phyloP scores from a whole-genome alignment of 352 stramenopile species.

The Globisporangium yorkense region DNA sequence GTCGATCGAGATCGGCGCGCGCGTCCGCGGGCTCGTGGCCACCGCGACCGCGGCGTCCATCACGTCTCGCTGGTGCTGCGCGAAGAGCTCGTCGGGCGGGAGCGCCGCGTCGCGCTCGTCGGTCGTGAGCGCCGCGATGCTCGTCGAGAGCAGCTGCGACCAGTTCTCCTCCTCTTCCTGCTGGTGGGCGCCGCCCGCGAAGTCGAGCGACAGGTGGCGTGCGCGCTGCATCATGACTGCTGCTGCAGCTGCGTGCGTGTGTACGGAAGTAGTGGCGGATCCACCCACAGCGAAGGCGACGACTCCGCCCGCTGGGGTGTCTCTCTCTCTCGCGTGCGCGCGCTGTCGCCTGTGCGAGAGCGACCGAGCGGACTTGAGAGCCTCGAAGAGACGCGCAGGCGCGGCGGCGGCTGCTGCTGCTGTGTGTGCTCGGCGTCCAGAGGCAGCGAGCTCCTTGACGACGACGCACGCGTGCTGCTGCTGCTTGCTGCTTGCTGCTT shows the following conservation, averaged over 20 bases:
- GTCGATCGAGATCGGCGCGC: slow-evolving; percentile 8
- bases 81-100: slow-evolving; percentile 11
- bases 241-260: not conserved
- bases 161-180: slow-evolving; percentile 39
- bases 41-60: slow-evolving; percentile 16
- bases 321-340: slow-evolving; percentile 1
- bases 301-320: slow-evolving; percentile 18
- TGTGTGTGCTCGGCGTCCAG: not conserved
- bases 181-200: slow-evolving; percentile 25
- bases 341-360: not conserved
- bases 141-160: slow-evolving; percentile 58
- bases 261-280: not conserved
- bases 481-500: not conserved
- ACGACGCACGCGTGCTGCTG: not conserved
- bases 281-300: slow-evolving; percentile 16
- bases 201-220: slow-evolving; percentile 59
- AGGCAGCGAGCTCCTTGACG: not conserved
- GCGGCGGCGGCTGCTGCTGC: not conserved
- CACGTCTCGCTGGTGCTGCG: slow-evolving; percentile 15
- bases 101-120: slow-evolving; percentile 9
- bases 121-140: slow-evolving; percentile 51
- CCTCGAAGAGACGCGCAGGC: not conserved
- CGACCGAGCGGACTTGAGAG: not conserved
- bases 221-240: slow-evolving; percentile 35
- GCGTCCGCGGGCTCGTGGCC: slow-evolving; percentile 9